Base-by-base conservation (phyloP, 495 filamentous ascomycete genomes). In the Rhizodiscina lignyota region DNA sequence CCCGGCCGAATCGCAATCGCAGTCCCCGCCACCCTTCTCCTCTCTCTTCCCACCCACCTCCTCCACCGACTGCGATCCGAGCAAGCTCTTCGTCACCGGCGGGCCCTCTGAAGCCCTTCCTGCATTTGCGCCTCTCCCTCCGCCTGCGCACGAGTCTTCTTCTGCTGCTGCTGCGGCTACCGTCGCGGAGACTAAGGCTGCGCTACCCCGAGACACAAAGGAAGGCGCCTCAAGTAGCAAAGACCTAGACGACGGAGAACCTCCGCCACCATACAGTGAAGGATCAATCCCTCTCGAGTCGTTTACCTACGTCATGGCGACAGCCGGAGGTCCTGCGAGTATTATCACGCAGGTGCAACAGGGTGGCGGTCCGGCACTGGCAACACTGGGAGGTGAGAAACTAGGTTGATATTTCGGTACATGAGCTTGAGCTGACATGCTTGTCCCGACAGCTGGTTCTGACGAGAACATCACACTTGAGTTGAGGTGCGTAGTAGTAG, bases 301-400 rank as follows among this genome's bases (percentile, higher is more conserved):
- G 30, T 97, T 97, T 51, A 79, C 81, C 48, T 97, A 94, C 74
- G 75, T 91, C 47, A 96, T 96, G 91, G 84, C 86, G 59, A 79
- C 84, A 52, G 84, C 86, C 58, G 86, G 84, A 67, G 89, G 85
- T 58, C 82, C 85, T 45, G 77, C 87, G 61, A 94, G 87, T 72
- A 92, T 97, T 52, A 86, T 97, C 59, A 97, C 89, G 58, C 89
- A 97, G 63, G 89, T 97, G 36, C 83, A 89, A 49, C 89, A 94
- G 56, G 76, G 79, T 43, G 87, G 79, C 38, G 67, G 68, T 17
- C 82, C 83, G 44, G 79, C 83, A 11, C 76, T 93, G 37, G 91
- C 86, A 55, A 77, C 77, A 37, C 60, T 94, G 39, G 82, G 81
- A 70, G 86, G 86, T 86, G 70, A 43, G 18, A 37, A 20, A n/a